Conservation (phyloP, 352 stramenopile genomes). For the Phytophthora fragariae region DNA sequence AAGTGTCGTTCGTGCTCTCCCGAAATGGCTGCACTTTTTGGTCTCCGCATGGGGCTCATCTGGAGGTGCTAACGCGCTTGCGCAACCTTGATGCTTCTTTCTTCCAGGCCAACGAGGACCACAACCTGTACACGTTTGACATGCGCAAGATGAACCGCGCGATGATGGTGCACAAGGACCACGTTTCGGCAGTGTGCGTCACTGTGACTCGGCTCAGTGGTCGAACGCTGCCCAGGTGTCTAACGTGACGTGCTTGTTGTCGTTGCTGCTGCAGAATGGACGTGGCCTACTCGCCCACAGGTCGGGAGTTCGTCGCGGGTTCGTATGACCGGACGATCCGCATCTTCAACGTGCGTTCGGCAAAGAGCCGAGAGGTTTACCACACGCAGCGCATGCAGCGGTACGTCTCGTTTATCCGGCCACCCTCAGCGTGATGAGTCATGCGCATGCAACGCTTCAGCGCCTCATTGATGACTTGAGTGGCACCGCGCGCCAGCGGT, state of each 20-base stretch:
- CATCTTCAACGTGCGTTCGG: constrained; percentile 94
- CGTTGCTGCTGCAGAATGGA: constrained; percentile 83
- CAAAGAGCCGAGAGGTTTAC: constrained; percentile 94
- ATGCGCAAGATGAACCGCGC: constrained; percentile 97
- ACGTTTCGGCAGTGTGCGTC: constrained; percentile 96
- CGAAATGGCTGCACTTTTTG: constrained; percentile 13
- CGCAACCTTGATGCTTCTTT: constrained; percentile 13
- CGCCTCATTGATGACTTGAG: constrained; percentile 21
- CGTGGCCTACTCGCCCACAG: constrained; percentile 97
- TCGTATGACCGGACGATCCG: constrained; percentile 99
- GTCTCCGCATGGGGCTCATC: constrained; percentile 3
- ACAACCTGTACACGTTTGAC: constrained; percentile 99
- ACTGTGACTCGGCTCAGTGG: constrained; percentile 18
- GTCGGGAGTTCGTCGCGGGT: constrained; percentile 97
- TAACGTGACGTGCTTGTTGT: constrained; percentile 28
- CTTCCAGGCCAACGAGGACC: constrained; percentile 97
- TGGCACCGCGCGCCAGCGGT: constrained; percentile 3
- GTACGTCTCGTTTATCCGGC: constrained; percentile 36
- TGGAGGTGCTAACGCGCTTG: constrained; percentile 22
- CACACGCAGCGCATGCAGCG: constrained; percentile 99
- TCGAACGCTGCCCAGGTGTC: constrained; percentile 12
- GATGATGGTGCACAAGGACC: constrained; percentile 98
- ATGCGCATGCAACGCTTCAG: constrained; percentile 10
- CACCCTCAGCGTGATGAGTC: constrained; percentile 12
- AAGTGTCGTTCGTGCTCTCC: constrained; percentile 31